Percentiles rank a stretch among this genome's conserved stretches.
Conservation (phyloP, 208 protist species). For the Crithidia fasciculata region DNA sequence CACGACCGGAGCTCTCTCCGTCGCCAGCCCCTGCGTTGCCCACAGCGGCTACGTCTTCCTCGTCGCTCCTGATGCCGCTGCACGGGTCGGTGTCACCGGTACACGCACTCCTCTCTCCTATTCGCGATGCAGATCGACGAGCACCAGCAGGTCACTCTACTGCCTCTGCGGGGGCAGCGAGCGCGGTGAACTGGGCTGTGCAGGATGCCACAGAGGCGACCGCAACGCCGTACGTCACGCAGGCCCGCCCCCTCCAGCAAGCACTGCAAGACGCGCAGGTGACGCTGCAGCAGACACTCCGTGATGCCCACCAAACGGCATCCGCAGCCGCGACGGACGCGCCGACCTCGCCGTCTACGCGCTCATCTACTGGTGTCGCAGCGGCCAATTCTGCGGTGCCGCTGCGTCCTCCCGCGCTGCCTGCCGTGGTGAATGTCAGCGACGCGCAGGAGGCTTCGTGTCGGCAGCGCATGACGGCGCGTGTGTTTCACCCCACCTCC, state of each 20-base stretch:
- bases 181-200: neutral
- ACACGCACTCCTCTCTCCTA: conserved; percentile 14
- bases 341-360: neutral
- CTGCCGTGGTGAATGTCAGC: conserved; percentile 6
- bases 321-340: neutral
- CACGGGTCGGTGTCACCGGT: conserved; percentile 16
- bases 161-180: too few species aligned
- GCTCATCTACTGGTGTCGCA: conserved; percentile 2
- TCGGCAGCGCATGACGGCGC: conserved; percentile 17
- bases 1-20: conserved; percentile 6
- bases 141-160: neutral
- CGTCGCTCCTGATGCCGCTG: neutral
- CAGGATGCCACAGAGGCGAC: conserved; percentile 10
- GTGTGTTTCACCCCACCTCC: neutral
- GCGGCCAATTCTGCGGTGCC: neutral
- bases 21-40: neutral
- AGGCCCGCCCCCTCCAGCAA: neutral
- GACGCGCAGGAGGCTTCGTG: conserved; percentile 16
- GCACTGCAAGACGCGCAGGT: conserved; percentile 4
- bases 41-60: neutral
- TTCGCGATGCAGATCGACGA: neutral
- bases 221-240: conserved; percentile 5
- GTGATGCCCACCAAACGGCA: neutral
- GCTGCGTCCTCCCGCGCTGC: neutral
- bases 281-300: neutral